Evolutionary conservation across 2,329 filamentous ascomycete species (phyloP), one percentile per base, ranked within the genome.

Genomic region (Conoideocrella luteorostrata): DNA sequence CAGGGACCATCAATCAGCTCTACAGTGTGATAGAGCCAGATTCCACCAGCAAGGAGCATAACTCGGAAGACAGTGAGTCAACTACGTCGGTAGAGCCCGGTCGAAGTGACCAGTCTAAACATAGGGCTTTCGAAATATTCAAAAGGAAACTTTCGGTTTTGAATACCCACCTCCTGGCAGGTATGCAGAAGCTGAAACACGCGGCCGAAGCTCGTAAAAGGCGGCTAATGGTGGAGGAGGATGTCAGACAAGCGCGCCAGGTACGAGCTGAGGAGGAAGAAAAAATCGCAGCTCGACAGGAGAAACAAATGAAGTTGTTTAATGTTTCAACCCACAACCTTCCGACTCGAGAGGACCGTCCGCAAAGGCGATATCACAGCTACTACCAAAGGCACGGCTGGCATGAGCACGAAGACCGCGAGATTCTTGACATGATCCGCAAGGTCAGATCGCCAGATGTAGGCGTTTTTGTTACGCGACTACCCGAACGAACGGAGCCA

Each of bases 371-470:
- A 7, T 33, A 23, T 3, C 49, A 48, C 9, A 35, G 39, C 7
- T 59, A 61, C 24, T 50, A 47, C 20, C 38, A 50, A 20, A 47
- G 46, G 33, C 38, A 59, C 21, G 55, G 55, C 7, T 61, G 58
- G 57, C 26, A 48, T 22, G 41, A 48, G 30, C 46, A 46, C 45
- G 58, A 61, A 43, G 58, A 61, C 43, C 50, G 58, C 2, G 39
- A 23, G n/a, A 47, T 61, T 13, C 43, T 61, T 9, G 45, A 39
- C 20, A 34, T 47, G 43, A 54, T 61, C 18, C 52, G 56, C 15
- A 52, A 48, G 17, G 42, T 46, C 1, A 39, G 39, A 13, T 39
- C 48, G 24, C 53, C 50, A 1, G 42, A 53, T 13, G 39, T 48
- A 2, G 18, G 39, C 3, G 43, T 43, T 17, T 35, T 60, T 24